Conservation (phyloP, 331 rosid species). For the Cucumis variabilis region DNA sequence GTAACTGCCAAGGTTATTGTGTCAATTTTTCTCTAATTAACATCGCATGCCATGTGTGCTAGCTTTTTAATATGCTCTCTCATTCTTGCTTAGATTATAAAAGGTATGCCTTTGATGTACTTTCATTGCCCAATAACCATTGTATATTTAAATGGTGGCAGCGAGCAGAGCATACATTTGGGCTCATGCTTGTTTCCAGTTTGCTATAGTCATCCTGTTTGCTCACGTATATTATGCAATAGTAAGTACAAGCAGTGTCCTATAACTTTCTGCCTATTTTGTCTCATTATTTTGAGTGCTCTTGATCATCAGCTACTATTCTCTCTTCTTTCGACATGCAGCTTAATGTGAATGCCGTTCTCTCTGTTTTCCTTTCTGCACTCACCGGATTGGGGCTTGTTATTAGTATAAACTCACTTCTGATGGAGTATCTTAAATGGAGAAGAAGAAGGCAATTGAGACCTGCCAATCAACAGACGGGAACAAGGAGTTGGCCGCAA, state of each 20-base stretch:
- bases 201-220: conserved; percentile 74
- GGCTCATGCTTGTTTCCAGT: conserved; percentile 94
- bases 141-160: conserved; percentile 42
- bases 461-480: conserved; percentile 8
- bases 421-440: conserved; percentile 56
- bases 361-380: conserved; percentile 52
- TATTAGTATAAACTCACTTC: conserved; percentile 50
- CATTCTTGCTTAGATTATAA: conserved; percentile 10
- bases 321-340: conserved; percentile 35
- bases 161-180: conserved; percentile 79
- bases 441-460: conserved; percentile 44
- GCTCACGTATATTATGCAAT: conserved; percentile 78
- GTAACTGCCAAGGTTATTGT: neutral
- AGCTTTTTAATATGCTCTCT: conserved; percentile 17
- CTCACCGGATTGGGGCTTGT: conserved; percentile 60
- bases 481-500: neutral
- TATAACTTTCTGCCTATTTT: conserved; percentile 23
- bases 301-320: neutral
- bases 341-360: conserved; percentile 53
- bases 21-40: neutral
- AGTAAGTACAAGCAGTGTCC: conserved; percentile 51
- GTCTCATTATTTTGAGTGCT: conserved; percentile 13
- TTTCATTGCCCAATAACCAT: conserved; percentile 11
- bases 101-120: conserved; percentile 1
- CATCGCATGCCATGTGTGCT: neutral